Evolutionary conservation across 805 yeast genomes (phyloP).

Genomic region (Kodamaea laetipori): DNA sequence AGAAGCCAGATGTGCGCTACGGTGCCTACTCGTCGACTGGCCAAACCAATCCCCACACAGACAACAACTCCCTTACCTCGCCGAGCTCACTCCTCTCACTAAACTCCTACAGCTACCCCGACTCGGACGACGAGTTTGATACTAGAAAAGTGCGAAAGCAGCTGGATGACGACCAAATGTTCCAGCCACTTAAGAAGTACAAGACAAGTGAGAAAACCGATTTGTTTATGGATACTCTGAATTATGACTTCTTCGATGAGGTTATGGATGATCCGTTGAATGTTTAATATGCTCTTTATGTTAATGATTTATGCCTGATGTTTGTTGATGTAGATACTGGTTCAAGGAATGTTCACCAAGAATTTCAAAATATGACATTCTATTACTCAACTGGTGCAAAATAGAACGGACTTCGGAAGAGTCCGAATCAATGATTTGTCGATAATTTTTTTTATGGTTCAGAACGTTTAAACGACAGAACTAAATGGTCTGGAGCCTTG

Average conservation of each 20-base stretch:
- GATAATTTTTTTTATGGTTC: too few species aligned
- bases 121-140: conserved; percentile 14
- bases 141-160: conserved; percentile 8
- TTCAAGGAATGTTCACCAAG: too few species aligned
- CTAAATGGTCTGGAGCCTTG: too few species aligned
- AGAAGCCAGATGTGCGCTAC: neutral
- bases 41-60: conserved; percentile 5
- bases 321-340: conserved; percentile 21
- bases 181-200: conserved; percentile 20
- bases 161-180: conserved; percentile 9
- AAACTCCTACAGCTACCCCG: conserved; percentile 30
- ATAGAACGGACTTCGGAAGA: too few species aligned
- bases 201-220: conserved; percentile 15
- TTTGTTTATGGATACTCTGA: conserved; percentile 6
- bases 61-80: conserved; percentile 29
- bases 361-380: too few species aligned
- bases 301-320: conserved; percentile 27
- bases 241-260: conserved; percentile 31
- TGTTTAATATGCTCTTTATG: conserved; percentile 11
- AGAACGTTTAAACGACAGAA: too few species aligned
- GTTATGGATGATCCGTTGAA: conserved; percentile 26
- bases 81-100: conserved; percentile 40
- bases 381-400: too few species aligned
- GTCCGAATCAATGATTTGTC: too few species aligned
- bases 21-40: neutral